A percentile compares a stretch with the other conserved stretches of the same genome.
phyloP scores from a whole-genome alignment of 768 basidiomycete genomes.

The Kondoa malvinella region DNA sequence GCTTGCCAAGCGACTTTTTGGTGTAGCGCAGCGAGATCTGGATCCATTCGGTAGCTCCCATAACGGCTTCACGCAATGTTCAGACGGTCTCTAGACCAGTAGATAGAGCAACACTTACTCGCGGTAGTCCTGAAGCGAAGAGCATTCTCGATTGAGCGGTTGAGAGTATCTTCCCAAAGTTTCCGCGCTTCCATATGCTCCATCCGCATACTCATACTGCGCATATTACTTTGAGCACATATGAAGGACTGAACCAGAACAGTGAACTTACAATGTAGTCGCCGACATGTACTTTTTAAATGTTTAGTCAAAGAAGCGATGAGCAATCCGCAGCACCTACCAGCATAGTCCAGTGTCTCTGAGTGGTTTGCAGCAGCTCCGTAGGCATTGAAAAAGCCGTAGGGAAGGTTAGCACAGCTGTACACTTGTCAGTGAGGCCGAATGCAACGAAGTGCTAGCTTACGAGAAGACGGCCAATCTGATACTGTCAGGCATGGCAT shows the following conservation, averaged over 20 bases:
- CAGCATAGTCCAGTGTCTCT: slow-evolving; percentile 41
- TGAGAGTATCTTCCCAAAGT: slow-evolving; percentile 38
- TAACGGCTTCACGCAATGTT: slow-evolving; percentile 23
- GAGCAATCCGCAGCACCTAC: slow-evolving; percentile 40
- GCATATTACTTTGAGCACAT: not conserved
- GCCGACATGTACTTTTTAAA: not conserved
- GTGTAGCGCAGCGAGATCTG: slow-evolving; percentile 39
- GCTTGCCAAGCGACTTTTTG: slow-evolving; percentile 43
- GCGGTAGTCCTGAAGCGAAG: slow-evolving; percentile 44
- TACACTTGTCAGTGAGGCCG: no score
- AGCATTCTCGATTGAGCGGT: slow-evolving; percentile 43
- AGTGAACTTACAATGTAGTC: not conserved
- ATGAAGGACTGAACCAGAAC: slow-evolving; percentile 24
- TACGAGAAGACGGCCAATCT: slow-evolving; percentile 48
- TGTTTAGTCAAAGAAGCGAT: not conserved
- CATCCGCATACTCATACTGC: slow-evolving; percentile 28
- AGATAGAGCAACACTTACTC: no score
- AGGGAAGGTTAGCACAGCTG: slow-evolving; percentile 9
- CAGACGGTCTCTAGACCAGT: no score
- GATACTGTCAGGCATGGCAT: slow-evolving; percentile 38
- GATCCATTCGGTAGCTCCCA: slow-evolving; percentile 42
- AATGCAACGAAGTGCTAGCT: slow-evolving; percentile 34
- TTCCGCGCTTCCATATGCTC: slow-evolving; percentile 32
- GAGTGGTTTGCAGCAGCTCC: slow-evolving; percentile 43
- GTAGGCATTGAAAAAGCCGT: slow-evolving; percentile 49